phyloP scores from a whole-genome alignment of 192 early-diverging fungal genomes.

The Coemansia sp. region DNA sequence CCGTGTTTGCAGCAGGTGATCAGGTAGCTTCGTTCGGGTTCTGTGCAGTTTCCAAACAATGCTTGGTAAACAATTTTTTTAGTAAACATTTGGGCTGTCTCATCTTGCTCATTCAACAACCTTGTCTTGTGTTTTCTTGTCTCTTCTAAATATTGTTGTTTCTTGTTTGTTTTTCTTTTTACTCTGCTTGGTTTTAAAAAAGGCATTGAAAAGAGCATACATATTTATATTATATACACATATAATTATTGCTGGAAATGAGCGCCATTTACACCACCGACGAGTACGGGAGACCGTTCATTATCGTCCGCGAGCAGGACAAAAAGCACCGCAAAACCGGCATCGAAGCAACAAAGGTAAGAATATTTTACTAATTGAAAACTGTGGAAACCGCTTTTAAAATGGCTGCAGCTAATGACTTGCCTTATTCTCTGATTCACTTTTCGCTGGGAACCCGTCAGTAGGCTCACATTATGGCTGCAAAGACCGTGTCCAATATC shows the following conservation, averaged over 20 bases:
- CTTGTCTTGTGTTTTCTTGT: too few species aligned
- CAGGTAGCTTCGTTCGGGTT: too few species aligned
- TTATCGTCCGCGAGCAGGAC: constrained; percentile 97
- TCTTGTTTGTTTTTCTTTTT: background rate
- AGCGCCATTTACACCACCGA: constrained; percentile 89
- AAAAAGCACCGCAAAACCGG: constrained; percentile 89
- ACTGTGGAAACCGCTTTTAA: background rate
- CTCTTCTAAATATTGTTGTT: background rate
- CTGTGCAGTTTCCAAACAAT: too few species aligned
- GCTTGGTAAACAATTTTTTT: too few species aligned
- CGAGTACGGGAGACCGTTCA: constrained; percentile 97
- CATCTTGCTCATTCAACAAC: background rate
- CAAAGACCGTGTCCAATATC: constrained; percentile 95
- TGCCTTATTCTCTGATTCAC: background rate
- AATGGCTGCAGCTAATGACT: background rate
- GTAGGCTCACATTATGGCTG: constrained; percentile 97
- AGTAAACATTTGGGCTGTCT: background rate
- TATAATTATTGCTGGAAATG: constrained; percentile 30
- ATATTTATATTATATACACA: background rate
- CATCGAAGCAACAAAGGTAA: constrained; percentile 94
- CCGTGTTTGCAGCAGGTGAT: too few species aligned
- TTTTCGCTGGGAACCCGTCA: background rate
- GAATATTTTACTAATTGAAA: background rate
- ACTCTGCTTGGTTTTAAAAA: background rate
- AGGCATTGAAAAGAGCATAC: background rate